Evolutionary conservation across 176 grass and related monocot genomes (phyloP).

Genomic region (Carex myosuroides): DNA sequence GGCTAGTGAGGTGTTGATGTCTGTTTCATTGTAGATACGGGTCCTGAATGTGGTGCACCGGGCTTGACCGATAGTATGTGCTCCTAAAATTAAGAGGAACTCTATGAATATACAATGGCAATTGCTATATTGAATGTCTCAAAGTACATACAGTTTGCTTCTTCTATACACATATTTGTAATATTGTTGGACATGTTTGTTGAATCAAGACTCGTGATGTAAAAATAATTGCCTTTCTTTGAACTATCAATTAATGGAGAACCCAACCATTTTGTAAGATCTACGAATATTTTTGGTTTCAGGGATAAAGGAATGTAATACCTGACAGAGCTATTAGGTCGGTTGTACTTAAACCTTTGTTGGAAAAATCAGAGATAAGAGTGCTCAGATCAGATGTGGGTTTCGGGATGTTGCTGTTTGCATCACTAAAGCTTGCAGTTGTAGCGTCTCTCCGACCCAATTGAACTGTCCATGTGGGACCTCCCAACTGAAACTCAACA

Average conservation of each 20-base stretch:
- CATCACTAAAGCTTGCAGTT: conserved; percentile 29
- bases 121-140: background rate
- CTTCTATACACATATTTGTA: background rate
- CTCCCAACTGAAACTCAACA: conserved; percentile 26
- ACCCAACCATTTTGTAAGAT: background rate
- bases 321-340: conserved; percentile 35
- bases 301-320: background rate
- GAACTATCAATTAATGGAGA: background rate
- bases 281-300: background rate
- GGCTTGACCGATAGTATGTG: conserved; percentile 59
- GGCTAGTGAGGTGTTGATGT: conserved; percentile 43
- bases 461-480: conserved; percentile 34
- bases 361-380: conserved; percentile 32
- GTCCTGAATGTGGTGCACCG: conserved; percentile 49
- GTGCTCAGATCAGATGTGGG: conserved; percentile 29
- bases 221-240: background rate
- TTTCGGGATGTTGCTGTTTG: conserved; percentile 28
- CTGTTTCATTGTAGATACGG: conserved; percentile 61
- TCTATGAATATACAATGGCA: background rate
- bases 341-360: conserved; percentile 25
- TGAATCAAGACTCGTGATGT: background rate
- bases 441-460: conserved; percentile 33
- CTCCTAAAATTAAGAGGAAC: conserved; percentile 29
- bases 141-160: background rate
- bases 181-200: background rate